Evolutionary conservation across 495 filamentous ascomycete species (phyloP), one percentile per base, ranked within the genome.

Genomic region (Aeminium ludgeri): DNA sequence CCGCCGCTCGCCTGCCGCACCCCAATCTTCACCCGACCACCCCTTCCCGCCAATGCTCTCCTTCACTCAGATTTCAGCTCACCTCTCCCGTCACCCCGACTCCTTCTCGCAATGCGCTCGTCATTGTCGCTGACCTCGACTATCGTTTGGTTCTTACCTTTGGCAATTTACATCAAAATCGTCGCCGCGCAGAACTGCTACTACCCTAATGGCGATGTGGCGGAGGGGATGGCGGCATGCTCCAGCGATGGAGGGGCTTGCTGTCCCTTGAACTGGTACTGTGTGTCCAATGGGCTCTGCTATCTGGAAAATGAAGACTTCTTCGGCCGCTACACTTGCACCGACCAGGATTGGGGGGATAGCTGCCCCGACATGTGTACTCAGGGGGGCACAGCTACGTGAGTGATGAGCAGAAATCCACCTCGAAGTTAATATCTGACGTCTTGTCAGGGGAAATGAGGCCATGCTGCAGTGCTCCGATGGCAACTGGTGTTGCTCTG

Each of bases 181-280:
- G 20, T n/a, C 13, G 20, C 18, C 13, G 45, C 38, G 13, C 45
- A 48, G 17, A 43, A 49, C 30, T 50, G 48, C 40, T 50, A 42
- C 38, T 50, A 50, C 20, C 48, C 48, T 10, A 36, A 50, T 29
- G 48, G 48, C 33, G 27, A 41, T 11, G 31, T 50, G 18, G 11
- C 42, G 20, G 31, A 19, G 4, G 38, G 38, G 18, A 43, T 38
- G 15, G 38, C 34, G 10, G 18, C 38, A 12, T 45, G 48, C 33
- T 34, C 27, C 6, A 18, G 33, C 15, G 17, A 29, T 6, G 43
- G 38, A 8, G 43, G 43, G 2, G 18, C 16, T 12, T 50, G 48
- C 32, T 50, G 48, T 43, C 48, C 48, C 6, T 23, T 40, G 6
- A 36, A 50, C 8, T 50, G 48, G 48, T 25, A 33, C 15, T 50